phyloP scores from a whole-genome alignment of 1,139 yeast species.

The Debaryomyces sp. region DNA sequence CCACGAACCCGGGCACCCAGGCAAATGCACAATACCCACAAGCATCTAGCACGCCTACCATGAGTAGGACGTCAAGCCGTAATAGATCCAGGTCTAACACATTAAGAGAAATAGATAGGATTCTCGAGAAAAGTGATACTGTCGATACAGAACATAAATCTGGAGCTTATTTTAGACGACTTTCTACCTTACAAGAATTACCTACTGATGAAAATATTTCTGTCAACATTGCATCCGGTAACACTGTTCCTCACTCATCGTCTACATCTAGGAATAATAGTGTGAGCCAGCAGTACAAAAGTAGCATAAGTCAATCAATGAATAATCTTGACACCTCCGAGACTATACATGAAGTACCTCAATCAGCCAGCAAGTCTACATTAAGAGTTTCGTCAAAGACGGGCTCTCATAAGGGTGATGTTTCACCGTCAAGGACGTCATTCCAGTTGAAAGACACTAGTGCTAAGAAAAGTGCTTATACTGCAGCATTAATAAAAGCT shows the following conservation, averaged over 20 bases:
- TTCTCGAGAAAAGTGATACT: conserved; percentile 42
- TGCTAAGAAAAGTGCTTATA: conserved; percentile 11
- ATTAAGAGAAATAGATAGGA: conserved; percentile 40
- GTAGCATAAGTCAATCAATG: conserved; percentile 9
- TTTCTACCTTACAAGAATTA: conserved; percentile 69
- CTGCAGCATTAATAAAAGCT: conserved; percentile 44
- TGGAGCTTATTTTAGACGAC: conserved; percentile 70
- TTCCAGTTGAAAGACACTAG: background rate
- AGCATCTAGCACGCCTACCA: conserved; percentile 13
- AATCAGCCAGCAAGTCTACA: conserved; percentile 8
- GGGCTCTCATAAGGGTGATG: background rate
- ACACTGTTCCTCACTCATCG: conserved; percentile 9
- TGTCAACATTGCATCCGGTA: conserved; percentile 2
- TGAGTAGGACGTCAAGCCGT: conserved; percentile 20
- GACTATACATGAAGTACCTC: background rate
- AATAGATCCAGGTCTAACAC: conserved; percentile 43
- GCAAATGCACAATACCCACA: conserved; percentile 18
- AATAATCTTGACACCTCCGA: background rate
- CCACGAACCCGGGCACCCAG: conserved; percentile 19
- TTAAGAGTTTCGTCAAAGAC: conserved; percentile 6
- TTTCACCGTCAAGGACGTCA: background rate
- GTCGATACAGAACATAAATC: conserved; percentile 52
- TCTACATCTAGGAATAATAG: conserved; percentile 17
- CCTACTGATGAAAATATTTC: conserved; percentile 34
- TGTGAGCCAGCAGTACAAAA: conserved; percentile 9